A percentile compares a stretch with the other conserved stretches of the same genome.
phyloP scores from a whole-genome alignment of 805 yeast genomes.

The Suhomyces pyralidae region DNA sequence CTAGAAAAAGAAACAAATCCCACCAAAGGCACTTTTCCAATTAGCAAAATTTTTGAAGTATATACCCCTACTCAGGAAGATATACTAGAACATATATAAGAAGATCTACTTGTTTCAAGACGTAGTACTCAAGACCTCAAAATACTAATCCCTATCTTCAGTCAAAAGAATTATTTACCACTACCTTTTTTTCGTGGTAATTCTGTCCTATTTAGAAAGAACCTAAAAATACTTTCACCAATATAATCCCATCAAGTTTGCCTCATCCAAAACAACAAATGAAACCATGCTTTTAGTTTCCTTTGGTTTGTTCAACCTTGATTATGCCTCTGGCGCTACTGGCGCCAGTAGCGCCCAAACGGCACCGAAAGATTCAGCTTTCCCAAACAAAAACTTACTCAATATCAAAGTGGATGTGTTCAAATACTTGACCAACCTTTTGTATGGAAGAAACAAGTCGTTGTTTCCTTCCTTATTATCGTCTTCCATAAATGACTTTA shows the following conservation, averaged over 20 bases:
- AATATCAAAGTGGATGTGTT: conserved; percentile 16
- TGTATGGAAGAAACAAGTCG: conserved; percentile 8
- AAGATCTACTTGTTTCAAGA: background rate
- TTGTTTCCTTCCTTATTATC: conserved; percentile 16
- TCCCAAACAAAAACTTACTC: conserved; percentile 10
- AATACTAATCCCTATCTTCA: background rate
- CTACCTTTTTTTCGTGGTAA: background rate
- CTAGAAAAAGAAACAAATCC: background rate
- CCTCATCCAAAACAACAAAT: conserved; percentile 1
- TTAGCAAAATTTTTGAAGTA: background rate
- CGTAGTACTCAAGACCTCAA: background rate
- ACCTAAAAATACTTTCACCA: background rate
- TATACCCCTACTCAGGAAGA: background rate
- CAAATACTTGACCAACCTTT: conserved; percentile 17
- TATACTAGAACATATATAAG: background rate
- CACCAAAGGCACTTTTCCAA: background rate
- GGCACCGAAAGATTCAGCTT: background rate
- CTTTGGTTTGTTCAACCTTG: conserved; percentile 7
- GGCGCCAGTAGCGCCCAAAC: too few species aligned
- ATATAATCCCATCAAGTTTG: background rate
- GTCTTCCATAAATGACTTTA: conserved; percentile 8
- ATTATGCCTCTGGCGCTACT: background rate
- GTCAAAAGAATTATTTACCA: background rate
- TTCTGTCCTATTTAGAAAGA: background rate
- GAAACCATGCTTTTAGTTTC: conserved; percentile 11